Base-by-base conservation (phyloP, 495 filamentous ascomycete genomes). In the Penicillium roqueforti region DNA sequence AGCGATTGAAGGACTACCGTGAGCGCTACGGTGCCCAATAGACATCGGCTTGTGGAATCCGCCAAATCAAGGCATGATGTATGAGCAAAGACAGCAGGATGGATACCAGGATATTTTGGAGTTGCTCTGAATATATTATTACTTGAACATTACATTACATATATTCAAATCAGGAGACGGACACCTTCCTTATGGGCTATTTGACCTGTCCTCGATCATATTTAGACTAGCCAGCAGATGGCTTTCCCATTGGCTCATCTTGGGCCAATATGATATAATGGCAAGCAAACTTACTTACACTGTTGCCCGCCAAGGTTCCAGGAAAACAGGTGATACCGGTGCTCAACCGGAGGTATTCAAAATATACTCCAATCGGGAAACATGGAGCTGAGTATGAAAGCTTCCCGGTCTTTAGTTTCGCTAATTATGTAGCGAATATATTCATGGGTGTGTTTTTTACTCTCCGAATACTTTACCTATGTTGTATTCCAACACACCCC, bases 1-100 rank as follows among this genome's bases (percentile, higher is more conserved):
- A 78, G 73, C 74, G 76, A 43, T 78, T 92, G 73, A 80, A 88
- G 76, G 88, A 86, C 59, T 96, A 97, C 69, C 79, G 88, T 58
- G 72, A 69, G 39, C 85, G 85, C 71, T 96, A 92, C 55, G 65
- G 67, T 39, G 76, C 74, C 7, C 56, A 72, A 50, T 73, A 72
- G 56, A 63, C 47, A 42, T n/a, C 11, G 22, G 26, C 11, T 31
- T 38, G 7, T 56, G 28, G 34, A 44, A 60, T 47, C 41, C 47
- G 37, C 32, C 22, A 34, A 60, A 47, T 16, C 54, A 47, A 64
- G 56, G 54, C 25, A 64, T 22, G 55, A 62, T 57, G 39, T 59
- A 60, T 53, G 60, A 61, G 50, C 34, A 48, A 39, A 23, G 31
- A 52, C 37, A 47, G 37, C 54, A 52, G 26, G 45, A 41, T 46